phyloP scores from a whole-genome alignment of 352 stramenopile genomes.

The Globisporangium nodosum region DNA sequence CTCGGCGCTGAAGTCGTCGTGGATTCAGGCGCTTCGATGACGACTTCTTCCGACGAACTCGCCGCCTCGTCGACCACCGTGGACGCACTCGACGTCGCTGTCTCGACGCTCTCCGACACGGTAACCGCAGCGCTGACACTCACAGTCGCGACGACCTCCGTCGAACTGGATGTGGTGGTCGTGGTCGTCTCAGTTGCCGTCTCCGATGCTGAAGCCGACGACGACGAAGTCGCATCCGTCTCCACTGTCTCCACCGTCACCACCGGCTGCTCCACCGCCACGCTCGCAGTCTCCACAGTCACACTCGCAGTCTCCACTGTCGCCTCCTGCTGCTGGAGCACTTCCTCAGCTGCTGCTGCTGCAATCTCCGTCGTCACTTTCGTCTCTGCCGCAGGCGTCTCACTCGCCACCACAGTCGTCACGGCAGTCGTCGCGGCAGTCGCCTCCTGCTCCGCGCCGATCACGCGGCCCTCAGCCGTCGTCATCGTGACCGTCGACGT shows the following conservation, averaged over 20 bases:
- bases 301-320: neutral
- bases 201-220: neutral
- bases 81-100: neutral
- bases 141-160: neutral
- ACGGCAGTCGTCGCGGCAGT: neutral
- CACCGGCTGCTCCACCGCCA: no score
- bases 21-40: neutral
- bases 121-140: neutral
- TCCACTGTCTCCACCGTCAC: neutral
- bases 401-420: neutral
- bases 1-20: neutral
- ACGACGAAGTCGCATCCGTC: no score
- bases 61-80: no score
- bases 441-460: neutral
- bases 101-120: neutral
- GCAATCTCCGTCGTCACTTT: neutral
- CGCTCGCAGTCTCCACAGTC: neutral
- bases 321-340: neutral
- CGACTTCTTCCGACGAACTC: neutral
- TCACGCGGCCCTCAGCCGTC: neutral
- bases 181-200: neutral
- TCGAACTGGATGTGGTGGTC: neutral
- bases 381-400: neutral
- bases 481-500: conserved; percentile 1
- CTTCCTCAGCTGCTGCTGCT: no score